Conservation (phyloP, 768 basidiomycete genomes). For the Cystobasidium ongulense region DNA sequence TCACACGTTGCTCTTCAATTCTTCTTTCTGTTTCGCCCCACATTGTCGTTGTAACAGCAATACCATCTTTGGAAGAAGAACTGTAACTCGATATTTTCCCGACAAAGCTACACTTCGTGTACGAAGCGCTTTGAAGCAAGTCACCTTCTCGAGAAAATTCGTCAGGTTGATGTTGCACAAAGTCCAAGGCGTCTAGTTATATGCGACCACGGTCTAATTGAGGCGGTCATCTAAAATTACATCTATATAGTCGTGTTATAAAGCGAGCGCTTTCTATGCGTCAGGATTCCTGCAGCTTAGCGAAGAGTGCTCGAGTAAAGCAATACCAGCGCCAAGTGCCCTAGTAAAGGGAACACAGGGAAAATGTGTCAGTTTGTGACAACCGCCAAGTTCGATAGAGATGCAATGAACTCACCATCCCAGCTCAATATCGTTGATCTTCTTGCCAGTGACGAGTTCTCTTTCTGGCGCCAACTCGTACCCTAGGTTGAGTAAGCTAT, state of each 20-base stretch:
- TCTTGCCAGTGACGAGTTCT: conserved; percentile 65
- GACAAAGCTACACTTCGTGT: too few relatives aligned
- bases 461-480: conserved; percentile 74
- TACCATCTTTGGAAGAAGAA: too few relatives aligned
- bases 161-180: too few relatives aligned
- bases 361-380: not conserved
- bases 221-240: not conserved
- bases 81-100: too few relatives aligned
- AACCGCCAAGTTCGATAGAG: conserved; percentile 42
- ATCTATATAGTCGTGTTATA: not conserved
- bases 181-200: too few relatives aligned
- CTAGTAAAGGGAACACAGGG: not conserved
- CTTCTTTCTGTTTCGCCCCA: too few relatives aligned
- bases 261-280: not conserved
- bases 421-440: conserved; percentile 77
- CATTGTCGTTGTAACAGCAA: not conserved
- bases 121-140: too few relatives aligned
- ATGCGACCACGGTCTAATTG: too few relatives aligned
- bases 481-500: conserved; percentile 71
- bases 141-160: too few relatives aligned
- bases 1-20: too few relatives aligned
- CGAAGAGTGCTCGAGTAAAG: conserved; percentile 53
- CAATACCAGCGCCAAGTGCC: conserved; percentile 51
- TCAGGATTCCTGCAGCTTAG: conserved; percentile 27
- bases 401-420: conserved; percentile 85